Percentiles rank a stretch among this genome's conserved stretches.
Conservation (phyloP, 805 yeast genomes). For the Cyberlindnera veronae region DNA sequence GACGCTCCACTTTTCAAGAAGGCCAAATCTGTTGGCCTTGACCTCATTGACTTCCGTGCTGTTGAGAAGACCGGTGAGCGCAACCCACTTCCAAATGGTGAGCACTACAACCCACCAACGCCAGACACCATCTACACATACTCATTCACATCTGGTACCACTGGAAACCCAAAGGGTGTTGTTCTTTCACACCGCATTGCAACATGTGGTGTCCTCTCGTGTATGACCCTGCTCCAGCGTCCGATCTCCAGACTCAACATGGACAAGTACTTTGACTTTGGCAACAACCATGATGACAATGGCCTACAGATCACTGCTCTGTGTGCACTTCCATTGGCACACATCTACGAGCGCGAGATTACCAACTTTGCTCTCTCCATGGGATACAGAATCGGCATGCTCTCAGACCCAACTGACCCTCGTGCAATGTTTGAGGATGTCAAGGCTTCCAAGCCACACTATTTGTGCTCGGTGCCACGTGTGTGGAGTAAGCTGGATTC, state of each 20-base stretch:
- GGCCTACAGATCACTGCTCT: constrained; percentile 31
- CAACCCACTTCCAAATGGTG: constrained; percentile 36
- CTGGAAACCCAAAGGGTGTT: constrained; percentile 74
- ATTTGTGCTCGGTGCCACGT: constrained; percentile 57
- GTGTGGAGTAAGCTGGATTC: constrained; percentile 57
- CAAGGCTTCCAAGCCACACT: constrained; percentile 46
- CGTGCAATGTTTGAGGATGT: constrained; percentile 55
- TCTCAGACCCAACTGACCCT: constrained; percentile 43
- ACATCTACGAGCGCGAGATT: constrained; percentile 47
- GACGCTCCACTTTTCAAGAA: constrained; percentile 32
- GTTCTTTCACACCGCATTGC: constrained; percentile 49
- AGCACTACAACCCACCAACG: constrained; percentile 40
- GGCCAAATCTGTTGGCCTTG: constrained; percentile 30
- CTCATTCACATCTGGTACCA: constrained; percentile 73
- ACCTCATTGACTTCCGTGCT: constrained; percentile 41
- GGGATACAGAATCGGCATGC: constrained; percentile 36
- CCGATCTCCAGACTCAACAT: constrained; percentile 20
- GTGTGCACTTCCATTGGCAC: constrained; percentile 53
- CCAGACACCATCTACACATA: constrained; percentile 55
- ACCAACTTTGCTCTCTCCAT: constrained; percentile 37
- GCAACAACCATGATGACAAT: constrained; percentile 21
- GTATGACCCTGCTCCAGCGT: constrained; percentile 29
- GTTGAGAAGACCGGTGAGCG: constrained; percentile 42
- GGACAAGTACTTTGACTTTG: constrained; percentile 8
- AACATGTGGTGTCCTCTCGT: constrained; percentile 43